A percentile compares a stretch with the other conserved stretches of the same genome.
phyloP scores from a whole-genome alignment of 495 filamentous ascomycete genomes.

The Penicillium pancosmium region DNA sequence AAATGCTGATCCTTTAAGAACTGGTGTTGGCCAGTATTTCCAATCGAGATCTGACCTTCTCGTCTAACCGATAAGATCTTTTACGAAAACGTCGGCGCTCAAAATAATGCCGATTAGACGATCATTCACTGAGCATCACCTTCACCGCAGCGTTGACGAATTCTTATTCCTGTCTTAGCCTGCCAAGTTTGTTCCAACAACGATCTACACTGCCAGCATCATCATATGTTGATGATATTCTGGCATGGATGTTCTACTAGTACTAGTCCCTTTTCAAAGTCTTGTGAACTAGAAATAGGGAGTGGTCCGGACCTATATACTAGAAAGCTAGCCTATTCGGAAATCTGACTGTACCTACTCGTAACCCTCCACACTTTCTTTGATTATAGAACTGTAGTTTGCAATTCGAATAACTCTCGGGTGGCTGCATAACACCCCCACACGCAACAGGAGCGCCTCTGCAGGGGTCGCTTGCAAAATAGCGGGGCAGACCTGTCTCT shows the following conservation, averaged over 20 bases:
- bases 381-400: not conserved
- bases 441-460: not conserved
- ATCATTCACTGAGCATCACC: not conserved
- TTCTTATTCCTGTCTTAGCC: no score
- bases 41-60: not conserved
- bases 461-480: not conserved
- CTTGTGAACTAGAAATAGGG: no score
- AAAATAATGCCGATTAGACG: not conserved
- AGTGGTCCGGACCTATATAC: no score
- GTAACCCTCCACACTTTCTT: not conserved
- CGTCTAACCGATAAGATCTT: not conserved
- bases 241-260: no score
- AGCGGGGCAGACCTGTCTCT: not conserved
- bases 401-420: not conserved
- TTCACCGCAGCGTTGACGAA: no score
- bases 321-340: no score
- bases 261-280: not conserved
- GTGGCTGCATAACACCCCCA: constrained; percentile 7
- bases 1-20: constrained; percentile 7
- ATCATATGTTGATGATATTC: no score
- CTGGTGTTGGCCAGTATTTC: not conserved
- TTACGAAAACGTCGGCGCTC: not conserved
- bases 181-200: not conserved
- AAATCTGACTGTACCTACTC: no score
- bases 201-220: not conserved